Evolutionary conservation across 2,329 filamentous ascomycete species (phyloP), one percentile per base, ranked within the genome.

Genomic region (Trichoderma koningiopsis): DNA sequence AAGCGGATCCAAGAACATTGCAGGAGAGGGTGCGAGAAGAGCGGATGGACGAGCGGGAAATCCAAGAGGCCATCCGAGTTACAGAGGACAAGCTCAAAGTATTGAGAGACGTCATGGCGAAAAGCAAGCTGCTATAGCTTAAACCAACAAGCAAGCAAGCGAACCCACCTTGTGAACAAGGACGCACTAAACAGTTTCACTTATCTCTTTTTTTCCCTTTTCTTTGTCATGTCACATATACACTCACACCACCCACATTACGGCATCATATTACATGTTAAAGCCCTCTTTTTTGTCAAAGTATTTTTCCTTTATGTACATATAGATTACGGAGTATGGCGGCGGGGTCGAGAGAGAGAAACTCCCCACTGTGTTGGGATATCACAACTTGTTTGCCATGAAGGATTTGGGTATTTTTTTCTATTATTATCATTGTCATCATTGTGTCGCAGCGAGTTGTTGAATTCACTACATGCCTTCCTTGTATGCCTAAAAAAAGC

Each of bases 51-150:
- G 88, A 92, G 74, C 84, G 88, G 40, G 90, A 96, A 77, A 86
- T 97, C 70, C 87, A 89, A 72, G 88, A 96, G 81, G 92, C 93
- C 24, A 95, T 97, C 70, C 84, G 87, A 66, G 88, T 97, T 35
- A 97, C 95, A 3, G 93, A 97, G 77, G 91, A 97, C 82, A 91
- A 92, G 76, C 82, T 99, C 37, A 86, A 87, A 68, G 87, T 91
- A 53, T 81, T 99, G 71, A 94, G 94, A 79, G 86, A 87, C 53
- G 91, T 93, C 35, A 86, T 87, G 71, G 86, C 84, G 76, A 88
- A 85, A 77, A 86, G 68, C 49, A 77, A 86, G 67, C 40, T 83
- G 59, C 33, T 68, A 22, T 66, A 66, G 49, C 63, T 43, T 8
- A n/a, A n/a, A 19, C 16, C 11, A 22, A 31, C 27, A 22, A 33